phyloP scores from a whole-genome alignment of 176 grass and related monocot species.

The Phyllostachys edulis region DNA sequence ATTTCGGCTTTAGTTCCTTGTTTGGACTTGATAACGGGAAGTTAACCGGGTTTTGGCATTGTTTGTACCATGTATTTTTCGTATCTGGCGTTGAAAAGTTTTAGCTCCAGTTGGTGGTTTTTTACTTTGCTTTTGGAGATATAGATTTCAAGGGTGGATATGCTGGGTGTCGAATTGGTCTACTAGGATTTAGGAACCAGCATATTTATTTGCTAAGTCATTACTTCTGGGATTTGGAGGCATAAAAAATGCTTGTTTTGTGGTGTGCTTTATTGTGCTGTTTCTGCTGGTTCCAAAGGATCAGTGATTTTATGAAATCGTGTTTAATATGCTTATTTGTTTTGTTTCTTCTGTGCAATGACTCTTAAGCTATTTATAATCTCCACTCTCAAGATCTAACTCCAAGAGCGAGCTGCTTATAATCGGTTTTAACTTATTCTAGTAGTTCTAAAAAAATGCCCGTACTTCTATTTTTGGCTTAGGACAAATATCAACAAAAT shows the following conservation, averaged over 20 bases:
- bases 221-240: neutral
- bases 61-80: neutral
- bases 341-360: neutral
- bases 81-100: neutral
- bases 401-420: neutral
- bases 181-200: neutral
- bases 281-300: neutral
- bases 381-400: neutral
- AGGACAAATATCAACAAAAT: neutral
- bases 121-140: neutral
- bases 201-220: neutral
- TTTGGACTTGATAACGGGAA: neutral
- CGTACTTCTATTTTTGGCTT: neutral
- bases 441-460: neutral
- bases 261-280: neutral
- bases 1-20: neutral
- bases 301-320: neutral
- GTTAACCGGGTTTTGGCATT: neutral
- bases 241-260: neutral
- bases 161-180: neutral
- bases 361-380: neutral
- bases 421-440: neutral
- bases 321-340: neutral
- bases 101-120: neutral
- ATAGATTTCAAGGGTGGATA: neutral